phyloP scores from a whole-genome alignment of 805 yeast genomes.

The Candida pini region DNA sequence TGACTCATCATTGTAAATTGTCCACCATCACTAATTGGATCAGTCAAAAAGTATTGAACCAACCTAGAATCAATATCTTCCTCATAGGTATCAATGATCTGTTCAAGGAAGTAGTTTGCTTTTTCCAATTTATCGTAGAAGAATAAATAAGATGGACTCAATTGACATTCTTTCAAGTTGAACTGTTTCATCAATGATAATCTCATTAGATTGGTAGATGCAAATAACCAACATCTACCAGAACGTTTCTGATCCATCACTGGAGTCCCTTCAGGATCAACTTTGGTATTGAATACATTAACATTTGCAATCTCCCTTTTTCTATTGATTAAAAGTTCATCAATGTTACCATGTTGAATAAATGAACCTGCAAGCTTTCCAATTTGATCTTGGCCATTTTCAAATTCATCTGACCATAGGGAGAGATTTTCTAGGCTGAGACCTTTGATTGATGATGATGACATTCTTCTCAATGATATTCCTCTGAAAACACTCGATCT shows the following conservation, averaged over 20 bases:
- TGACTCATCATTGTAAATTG: constrained; percentile 82
- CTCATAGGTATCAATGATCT: constrained; percentile 61
- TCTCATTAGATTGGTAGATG: constrained; percentile 71
- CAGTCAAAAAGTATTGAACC: constrained; percentile 56
- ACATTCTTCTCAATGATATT: too few relatives aligned
- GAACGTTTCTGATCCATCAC: constrained; percentile 68
- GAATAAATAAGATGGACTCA: constrained; percentile 74
- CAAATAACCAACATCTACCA: constrained; percentile 90
- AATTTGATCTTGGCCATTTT: constrained; percentile 18
- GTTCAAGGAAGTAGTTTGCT: constrained; percentile 74
- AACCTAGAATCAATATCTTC: constrained; percentile 66
- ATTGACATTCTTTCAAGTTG: constrained; percentile 61
- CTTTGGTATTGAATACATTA: constrained; percentile 37
- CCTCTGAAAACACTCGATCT: too few relatives aligned
- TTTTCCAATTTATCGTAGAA: constrained; percentile 86
- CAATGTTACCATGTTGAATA: constrained; percentile 32
- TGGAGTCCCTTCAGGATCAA: constrained; percentile 52
- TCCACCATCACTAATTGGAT: constrained; percentile 80
- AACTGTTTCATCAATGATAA: constrained; percentile 54
- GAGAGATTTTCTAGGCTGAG: constrained; percentile 13
- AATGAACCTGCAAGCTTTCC: constrained; percentile 29
- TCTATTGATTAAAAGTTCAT: constrained; percentile 34
- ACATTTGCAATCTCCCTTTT: constrained; percentile 24
- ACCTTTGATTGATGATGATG: constrained; percentile 7
- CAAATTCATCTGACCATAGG: constrained; percentile 24